These are phyloP conservation scores for Strobilomyces confusus DNA, from an alignment of 768 basidiomycete species.

Conservation along the genomic window DNA sequence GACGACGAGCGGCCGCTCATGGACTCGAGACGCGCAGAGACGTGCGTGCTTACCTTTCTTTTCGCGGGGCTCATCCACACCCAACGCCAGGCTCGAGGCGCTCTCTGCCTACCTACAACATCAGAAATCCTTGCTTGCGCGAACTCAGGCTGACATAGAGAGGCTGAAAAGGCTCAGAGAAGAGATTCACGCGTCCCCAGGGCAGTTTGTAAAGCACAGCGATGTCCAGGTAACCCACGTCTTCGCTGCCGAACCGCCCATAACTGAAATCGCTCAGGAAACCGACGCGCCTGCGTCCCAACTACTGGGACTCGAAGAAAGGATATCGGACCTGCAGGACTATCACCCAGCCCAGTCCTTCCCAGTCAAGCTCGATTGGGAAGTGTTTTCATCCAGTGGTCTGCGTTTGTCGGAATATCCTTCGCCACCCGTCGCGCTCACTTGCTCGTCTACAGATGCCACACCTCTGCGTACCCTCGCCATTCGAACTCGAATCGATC, in stretches of 20 bases:
- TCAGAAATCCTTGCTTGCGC: constrained; percentile 55
- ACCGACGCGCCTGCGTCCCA: constrained; percentile 14
- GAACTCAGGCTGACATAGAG: constrained; percentile 61
- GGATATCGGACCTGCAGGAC: constrained; percentile 43
- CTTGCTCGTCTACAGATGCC: constrained; percentile 41
- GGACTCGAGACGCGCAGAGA: constrained; percentile 35
- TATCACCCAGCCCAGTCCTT: constrained; percentile 37
- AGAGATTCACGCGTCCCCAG: constrained; percentile 35
- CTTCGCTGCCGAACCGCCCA: constrained; percentile 8
- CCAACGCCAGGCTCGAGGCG: constrained; percentile 42
- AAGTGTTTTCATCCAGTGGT: constrained; percentile 55
- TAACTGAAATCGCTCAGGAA: constrained; percentile 17
- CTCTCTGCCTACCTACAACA: constrained; percentile 61
- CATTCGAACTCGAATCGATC: constrained; percentile 33
- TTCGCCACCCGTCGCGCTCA: constrained; percentile 7
- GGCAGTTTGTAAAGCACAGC: constrained; percentile 31
- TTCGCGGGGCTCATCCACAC: neutral
- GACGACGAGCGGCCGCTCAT: constrained; percentile 25
- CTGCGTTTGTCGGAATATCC: constrained; percentile 13
- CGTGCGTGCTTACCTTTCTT: constrained; percentile 18
- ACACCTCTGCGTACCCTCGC: constrained; percentile 48
- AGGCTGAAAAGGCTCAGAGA: constrained; percentile 45
- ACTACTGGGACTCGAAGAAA: constrained; percentile 32
- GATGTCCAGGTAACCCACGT: constrained; percentile 32
- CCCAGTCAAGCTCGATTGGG: constrained; percentile 60